phyloP scores from a whole-genome alignment of 2,329 filamentous ascomycete species.

The Myriosclerotinia duriaeana region DNA sequence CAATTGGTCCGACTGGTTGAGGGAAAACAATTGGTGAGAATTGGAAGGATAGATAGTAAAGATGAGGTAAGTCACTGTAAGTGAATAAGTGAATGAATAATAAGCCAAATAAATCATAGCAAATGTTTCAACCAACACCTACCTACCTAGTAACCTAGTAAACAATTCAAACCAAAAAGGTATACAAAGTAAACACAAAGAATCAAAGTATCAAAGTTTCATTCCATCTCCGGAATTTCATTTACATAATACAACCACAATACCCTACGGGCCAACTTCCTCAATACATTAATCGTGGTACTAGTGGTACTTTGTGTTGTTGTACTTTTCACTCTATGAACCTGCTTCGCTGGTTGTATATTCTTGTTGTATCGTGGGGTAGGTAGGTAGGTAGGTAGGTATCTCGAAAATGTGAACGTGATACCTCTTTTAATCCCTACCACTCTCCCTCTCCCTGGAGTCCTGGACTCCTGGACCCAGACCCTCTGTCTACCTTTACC shows the following conservation, averaged over 20 bases:
- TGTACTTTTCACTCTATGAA: conserved; percentile 12
- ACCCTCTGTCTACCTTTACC: too few species aligned
- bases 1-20: conserved; percentile 3
- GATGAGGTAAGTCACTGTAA: too few species aligned
- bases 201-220: too few species aligned
- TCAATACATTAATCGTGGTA: conserved; percentile 9
- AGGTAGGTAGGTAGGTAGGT: neutral
- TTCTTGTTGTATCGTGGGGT: conserved; percentile 12
- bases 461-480: too few species aligned
- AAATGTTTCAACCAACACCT: too few species aligned
- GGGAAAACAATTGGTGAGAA: neutral
- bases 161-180: conserved; percentile 11
- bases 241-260: too few species aligned
- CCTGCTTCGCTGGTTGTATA: conserved; percentile 22
- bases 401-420: conserved; percentile 23
- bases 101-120: too few species aligned
- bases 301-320: conserved; percentile 9
- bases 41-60: too few species aligned
- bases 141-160: too few species aligned
- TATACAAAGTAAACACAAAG: neutral
- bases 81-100: too few species aligned
- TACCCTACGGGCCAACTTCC: neutral
- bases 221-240: neutral
- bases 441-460: neutral
- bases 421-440: conserved; percentile 9